phyloP scores from a whole-genome alignment of 306 rosid species.

The Lupinus albus region DNA sequence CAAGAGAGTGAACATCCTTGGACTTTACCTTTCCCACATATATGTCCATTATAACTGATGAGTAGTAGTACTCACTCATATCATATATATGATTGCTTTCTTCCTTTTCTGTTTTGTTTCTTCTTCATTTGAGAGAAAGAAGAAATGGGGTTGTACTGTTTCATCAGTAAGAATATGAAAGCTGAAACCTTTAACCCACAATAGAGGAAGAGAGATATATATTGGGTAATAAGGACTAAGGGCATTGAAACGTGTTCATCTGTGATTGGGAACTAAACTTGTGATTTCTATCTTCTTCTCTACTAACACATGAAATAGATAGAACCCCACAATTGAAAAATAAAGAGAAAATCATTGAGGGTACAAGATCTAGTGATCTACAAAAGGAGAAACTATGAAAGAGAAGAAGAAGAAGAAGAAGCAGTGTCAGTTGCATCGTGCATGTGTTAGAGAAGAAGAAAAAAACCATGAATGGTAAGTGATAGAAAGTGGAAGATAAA shows the following conservation, averaged over 20 bases:
- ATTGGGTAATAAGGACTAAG: neutral
- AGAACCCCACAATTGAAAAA: conserved; percentile 3
- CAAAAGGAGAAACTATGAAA: conserved; percentile 23
- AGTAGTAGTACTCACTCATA: neutral
- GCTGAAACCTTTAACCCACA: conserved; percentile 42
- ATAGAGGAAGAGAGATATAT: conserved; percentile 10
- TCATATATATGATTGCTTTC: conserved; percentile 44
- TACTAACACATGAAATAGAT: conserved; percentile 1
- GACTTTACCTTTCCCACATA: conserved; percentile 29
- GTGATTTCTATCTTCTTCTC: neutral
- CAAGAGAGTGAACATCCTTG: conserved; percentile 40
- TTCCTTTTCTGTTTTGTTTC: conserved; percentile 34
- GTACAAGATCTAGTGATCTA: conserved; percentile 37
- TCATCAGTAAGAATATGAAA: conserved; percentile 33
- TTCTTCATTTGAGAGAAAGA: conserved; percentile 31
- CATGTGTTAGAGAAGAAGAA: conserved; percentile 30
- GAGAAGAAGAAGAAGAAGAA: neutral
- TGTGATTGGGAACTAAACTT: conserved; percentile 30
- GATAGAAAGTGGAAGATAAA: neutral
- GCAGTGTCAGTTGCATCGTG: conserved; percentile 37
- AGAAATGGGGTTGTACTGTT: conserved; percentile 49
- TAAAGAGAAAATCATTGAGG: neutral
- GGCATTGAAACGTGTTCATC: conserved; percentile 50
- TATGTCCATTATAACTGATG: neutral
- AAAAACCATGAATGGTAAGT: conserved; percentile 26